These are phyloP conservation scores for Geotrichum bryndzae DNA, from an alignment of 1,139 yeast genomes.

Conservation along the genomic window DNA sequence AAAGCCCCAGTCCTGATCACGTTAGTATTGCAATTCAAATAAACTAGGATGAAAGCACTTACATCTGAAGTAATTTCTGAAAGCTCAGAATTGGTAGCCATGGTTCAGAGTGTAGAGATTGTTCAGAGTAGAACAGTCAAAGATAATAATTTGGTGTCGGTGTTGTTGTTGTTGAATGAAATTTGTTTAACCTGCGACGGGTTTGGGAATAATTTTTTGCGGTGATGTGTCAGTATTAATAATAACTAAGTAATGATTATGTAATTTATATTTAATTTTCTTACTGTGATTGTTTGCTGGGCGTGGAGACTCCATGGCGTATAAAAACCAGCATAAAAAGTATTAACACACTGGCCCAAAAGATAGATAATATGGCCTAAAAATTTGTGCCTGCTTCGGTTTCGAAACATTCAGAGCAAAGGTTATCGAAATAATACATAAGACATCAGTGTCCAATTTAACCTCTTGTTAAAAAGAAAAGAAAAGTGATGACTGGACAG, in stretches of 20 bases:
- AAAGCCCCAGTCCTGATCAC: constrained; percentile 27
- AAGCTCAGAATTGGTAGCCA: neutral
- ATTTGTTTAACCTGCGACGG: neutral
- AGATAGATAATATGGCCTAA: neutral
- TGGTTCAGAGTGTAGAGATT: neutral
- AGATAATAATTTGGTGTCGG: neutral
- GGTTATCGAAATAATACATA: neutral
- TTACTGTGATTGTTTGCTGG: neutral
- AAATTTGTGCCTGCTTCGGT: neutral
- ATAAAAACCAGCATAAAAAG: neutral
- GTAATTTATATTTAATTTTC: neutral
- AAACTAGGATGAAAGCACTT: neutral
- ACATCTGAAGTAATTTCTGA: neutral
- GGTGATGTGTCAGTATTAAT: neutral
- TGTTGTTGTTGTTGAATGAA: neutral
- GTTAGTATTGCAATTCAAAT: neutral
- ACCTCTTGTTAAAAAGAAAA: too few species aligned
- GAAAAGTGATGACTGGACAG: too few species aligned
- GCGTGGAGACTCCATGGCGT: too few species aligned
- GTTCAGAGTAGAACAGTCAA: neutral
- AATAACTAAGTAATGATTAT: neutral
- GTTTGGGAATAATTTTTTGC: neutral
- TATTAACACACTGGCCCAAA: neutral
- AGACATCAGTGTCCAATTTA: neutral
- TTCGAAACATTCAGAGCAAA: neutral